phyloP scores from a whole-genome alignment of 495 filamentous ascomycete genomes.

The Neurospora discreta region DNA sequence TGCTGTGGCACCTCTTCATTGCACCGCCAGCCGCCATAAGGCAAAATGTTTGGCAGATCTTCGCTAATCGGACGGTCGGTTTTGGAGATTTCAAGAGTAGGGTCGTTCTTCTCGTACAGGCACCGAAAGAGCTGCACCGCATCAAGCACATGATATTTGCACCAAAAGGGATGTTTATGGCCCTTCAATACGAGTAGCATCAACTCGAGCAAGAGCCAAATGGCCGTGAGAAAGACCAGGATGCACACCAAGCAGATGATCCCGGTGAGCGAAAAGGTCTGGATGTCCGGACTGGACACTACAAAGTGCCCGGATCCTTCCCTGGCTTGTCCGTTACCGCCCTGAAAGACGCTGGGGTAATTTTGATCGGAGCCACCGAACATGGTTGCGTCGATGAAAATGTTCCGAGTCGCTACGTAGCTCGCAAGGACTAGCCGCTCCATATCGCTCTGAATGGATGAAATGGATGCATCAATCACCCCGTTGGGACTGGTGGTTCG shows the following conservation, averaged over 20 bases:
- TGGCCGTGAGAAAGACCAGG: background rate
- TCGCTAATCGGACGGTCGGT: too few species aligned
- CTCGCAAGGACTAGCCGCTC: background rate
- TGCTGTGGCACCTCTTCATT: background rate
- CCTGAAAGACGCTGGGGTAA: background rate
- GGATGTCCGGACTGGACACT: background rate
- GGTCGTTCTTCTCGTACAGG: background rate
- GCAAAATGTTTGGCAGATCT: too few species aligned
- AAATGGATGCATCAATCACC: background rate
- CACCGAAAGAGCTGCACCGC: background rate
- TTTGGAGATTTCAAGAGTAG: too few species aligned
- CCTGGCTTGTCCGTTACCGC: background rate
- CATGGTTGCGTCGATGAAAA: background rate
- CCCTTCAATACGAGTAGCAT: background rate
- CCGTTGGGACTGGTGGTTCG: background rate
- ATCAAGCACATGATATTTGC: background rate
- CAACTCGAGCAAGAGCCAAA: background rate
- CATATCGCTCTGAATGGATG: background rate
- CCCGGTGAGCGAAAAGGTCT: background rate
- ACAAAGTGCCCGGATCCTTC: background rate
- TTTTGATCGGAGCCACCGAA: background rate
- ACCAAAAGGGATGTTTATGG: background rate
- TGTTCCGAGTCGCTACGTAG: background rate
- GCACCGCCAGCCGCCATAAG: background rate
- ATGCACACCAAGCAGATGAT: background rate